Base-by-base conservation (phyloP, 176 grass and related monocot species). In the Oryza rufipogon region DNA sequence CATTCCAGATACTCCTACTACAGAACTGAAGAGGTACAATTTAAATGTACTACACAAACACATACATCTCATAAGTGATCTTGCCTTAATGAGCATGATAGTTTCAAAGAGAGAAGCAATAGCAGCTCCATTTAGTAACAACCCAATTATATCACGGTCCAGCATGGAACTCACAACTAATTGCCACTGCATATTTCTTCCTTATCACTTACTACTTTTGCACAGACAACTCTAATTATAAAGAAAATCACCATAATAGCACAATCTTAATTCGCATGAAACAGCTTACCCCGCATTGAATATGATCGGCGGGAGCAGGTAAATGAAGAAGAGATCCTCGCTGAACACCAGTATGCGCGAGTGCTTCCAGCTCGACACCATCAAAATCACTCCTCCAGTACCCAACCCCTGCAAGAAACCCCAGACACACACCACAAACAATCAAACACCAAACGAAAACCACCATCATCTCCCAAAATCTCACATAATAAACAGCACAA, bases 301-400 rank as follows among this genome's bases (percentile, higher is more conserved):
- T 63, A 95, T 95, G 44, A 95, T 92, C 13, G 93, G 93, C 8
- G 93, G 93, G 11, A 95, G 93, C 83, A 95, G 70, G 77, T 95
- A 95, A 11, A 90, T 95, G 86, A 95, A 95, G 88, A 95, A 95
- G 28, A 95, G 83, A 41, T 95, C 93, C 78, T 95, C 93, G 79
- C 93, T 95, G 70, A 95, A 95, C 20, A 87, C 68, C 7, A 95
- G 80, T 65, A 95, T 39, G 25, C 73, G 88, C 12, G 93, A 92
- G 33, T 91, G 84, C 83, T 82, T 92, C 83, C 86, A 76, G 49
- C 85, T 81, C 11, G 90, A 92, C 46, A 68, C 87, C 16, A 95
- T 22, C 32, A 95, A 77, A 81, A 95, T 92, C 19, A 95, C 83
- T 2, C 61, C 80, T 64, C 93, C 93, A 25, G 93, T 87, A 22